Base-by-base conservation (phyloP, 768 basidiomycete species). In the Crassisporium funariophilum region DNA sequence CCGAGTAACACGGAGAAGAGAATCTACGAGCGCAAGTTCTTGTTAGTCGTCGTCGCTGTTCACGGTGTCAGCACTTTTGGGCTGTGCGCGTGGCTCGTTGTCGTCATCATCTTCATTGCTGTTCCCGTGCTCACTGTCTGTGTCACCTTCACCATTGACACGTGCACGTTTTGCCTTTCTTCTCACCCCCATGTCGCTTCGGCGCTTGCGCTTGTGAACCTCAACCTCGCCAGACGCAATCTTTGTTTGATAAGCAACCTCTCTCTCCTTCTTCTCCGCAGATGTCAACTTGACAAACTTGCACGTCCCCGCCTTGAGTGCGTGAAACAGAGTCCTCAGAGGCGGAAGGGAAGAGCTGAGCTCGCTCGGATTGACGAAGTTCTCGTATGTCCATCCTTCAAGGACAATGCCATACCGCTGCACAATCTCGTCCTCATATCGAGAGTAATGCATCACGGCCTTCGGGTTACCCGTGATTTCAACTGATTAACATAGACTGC, bases 351-450 rank as follows among this genome's bases (percentile, higher is more conserved):
- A 37, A 13, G 35, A 40, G 13, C 35, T 36, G 5, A 56, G 42
- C 29, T 49, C 34, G 27, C 47, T 49, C 3, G 51, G 51, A 16
- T 44, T 49, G 5, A 41, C 31, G 12, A 52, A 42, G 13, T 44
- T 46, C 7, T 49, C 41, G 25, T 41, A 41, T 0, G 59, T 58
- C 56, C 58, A 60, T 1, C 59, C 57, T 2, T 41, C 24, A 9
- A 62, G 55, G 13, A 46, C 50, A 4, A 63, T 38, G 13, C 55
- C 50, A 15, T 50, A 47, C 13, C 21, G 23, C 8, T 46, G 36
- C 3, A 60, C 43, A 21, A 60, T 55, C 12, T 33, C 34, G 9
- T 50, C 47, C 20, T 58, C 46, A 29, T 58, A 58, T 13, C 51
- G 31, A 5, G 39, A 12, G 16, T 62, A 62, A 5, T 60, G 50